These are phyloP conservation scores for Rosa chinensis DNA, from an alignment of 306 rosid species.

Conservation along the genomic window DNA sequence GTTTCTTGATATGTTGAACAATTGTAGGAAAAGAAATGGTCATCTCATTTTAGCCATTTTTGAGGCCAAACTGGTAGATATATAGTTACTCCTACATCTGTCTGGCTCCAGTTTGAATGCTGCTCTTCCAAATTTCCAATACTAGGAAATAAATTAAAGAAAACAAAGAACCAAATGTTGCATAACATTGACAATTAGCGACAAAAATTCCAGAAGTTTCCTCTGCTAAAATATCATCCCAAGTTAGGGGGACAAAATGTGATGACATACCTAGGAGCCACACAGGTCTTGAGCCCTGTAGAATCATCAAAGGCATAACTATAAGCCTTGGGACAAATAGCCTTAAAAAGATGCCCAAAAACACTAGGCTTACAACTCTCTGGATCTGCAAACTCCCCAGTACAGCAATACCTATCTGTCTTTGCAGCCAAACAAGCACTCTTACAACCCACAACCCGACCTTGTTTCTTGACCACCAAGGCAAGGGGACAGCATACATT, in stretches of 20 bases:
- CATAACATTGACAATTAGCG: background rate
- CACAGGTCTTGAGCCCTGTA: conserved; percentile 54
- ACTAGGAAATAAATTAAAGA: background rate
- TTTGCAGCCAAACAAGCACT: conserved; percentile 71
- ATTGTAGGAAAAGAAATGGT: background rate
- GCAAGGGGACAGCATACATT: conserved; percentile 54
- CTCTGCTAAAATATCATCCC: conserved; percentile 7
- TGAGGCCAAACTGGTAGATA: too few species aligned
- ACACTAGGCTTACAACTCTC: conserved; percentile 50
- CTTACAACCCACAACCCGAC: conserved; percentile 70
- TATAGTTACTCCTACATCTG: too few species aligned
- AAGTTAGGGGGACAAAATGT: conserved; percentile 62
- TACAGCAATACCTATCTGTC: conserved; percentile 62
- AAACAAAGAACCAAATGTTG: background rate
- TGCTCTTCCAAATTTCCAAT: background rate
- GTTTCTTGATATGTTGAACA: background rate
- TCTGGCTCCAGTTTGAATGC: background rate
- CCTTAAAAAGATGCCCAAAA: conserved; percentile 55
- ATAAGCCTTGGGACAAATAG: conserved; percentile 60
- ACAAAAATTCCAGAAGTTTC: background rate
- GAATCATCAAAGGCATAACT: conserved; percentile 67
- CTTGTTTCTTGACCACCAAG: conserved; percentile 42
- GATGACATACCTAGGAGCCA: conserved; percentile 47
- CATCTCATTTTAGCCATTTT: background rate
- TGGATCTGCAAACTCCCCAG: conserved; percentile 51